Evolutionary conservation across 257 asterid genomes (phyloP).

Genomic region (Eucommia ulmoides): DNA sequence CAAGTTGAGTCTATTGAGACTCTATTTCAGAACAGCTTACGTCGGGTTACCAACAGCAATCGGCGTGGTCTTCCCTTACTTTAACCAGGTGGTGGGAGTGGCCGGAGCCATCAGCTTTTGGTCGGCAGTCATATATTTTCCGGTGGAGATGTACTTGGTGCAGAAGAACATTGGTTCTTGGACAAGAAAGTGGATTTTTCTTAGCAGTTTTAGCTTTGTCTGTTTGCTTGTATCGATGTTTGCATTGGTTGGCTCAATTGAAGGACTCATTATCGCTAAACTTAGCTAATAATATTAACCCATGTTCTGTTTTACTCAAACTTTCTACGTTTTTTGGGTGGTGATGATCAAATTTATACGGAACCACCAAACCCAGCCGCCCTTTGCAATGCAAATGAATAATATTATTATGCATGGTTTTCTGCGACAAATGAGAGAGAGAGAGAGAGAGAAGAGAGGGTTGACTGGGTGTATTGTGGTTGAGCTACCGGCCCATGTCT

Average conservation of each 20-base stretch:
- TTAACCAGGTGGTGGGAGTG: slow-evolving; percentile 61
- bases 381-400: too few species aligned
- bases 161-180: background rate
- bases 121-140: background rate
- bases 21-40: slow-evolving; percentile 42
- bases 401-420: too few species aligned
- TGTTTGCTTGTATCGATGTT: background rate
- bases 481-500: too few species aligned
- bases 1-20: slow-evolving; percentile 29
- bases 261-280: background rate
- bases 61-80: slow-evolving; percentile 54
- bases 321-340: too few species aligned
- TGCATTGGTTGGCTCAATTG: background rate
- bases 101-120: slow-evolving; percentile 44
- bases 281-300: background rate
- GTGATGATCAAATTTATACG: too few species aligned
- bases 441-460: too few species aligned
- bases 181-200: background rate
- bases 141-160: background rate
- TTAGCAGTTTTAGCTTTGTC: background rate
- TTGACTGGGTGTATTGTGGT: too few species aligned
- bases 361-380: too few species aligned
- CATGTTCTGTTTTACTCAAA: too few species aligned
- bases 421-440: too few species aligned
- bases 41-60: slow-evolving; percentile 47